Base-by-base conservation (phyloP, 805 yeast genomes). In the Teunomyces pallodes region DNA sequence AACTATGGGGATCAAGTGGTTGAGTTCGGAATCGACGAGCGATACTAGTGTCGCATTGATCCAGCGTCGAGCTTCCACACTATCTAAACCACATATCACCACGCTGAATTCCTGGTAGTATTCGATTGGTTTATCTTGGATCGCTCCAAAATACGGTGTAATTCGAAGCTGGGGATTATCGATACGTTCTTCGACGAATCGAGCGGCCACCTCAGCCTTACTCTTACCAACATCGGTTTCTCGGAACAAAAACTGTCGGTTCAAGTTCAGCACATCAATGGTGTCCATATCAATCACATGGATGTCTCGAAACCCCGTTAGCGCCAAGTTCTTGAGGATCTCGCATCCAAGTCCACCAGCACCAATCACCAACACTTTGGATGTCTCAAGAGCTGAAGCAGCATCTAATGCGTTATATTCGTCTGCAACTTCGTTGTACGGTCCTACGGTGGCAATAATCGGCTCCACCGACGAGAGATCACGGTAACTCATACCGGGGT, bases 11-110 rank as follows among this genome's bases (percentile, higher is more conserved):
- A 73, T 64, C 13, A 73, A 47, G 13, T 59, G 56, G 39, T 59
- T 55, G 28, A 62, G 55, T 2, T 80, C 75, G 0, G 64, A 69
- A 42, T 78, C 82, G 3, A 87, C 90, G 53, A 91, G 58, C 8
- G 81, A 74, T 1, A 87, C 81, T 26, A 92, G 65, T 10, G 81
- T 67, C 5, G 77, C 75, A 65, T 92, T 92, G 53, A 92, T 86
- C 92, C 96, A 91, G 43, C 97, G 69, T 32, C 99, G 74, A 0
- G 98, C 97, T 58, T 85, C 92, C 5, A 94, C 84, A 44, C 87
- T 82, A 63, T 92, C 99, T 43, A 92, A 72, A 0, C 98, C 98
- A 51, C 97, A 88, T 1, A 92, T 76, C 0, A 94, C 81, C 36
- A 89, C 73, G 7, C 81, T 76, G 61, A 91, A 92, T 53, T 79